Evolutionary conservation across 2,329 filamentous ascomycete genomes (phyloP).

Genomic region (Aspergillus udagawae): DNA sequence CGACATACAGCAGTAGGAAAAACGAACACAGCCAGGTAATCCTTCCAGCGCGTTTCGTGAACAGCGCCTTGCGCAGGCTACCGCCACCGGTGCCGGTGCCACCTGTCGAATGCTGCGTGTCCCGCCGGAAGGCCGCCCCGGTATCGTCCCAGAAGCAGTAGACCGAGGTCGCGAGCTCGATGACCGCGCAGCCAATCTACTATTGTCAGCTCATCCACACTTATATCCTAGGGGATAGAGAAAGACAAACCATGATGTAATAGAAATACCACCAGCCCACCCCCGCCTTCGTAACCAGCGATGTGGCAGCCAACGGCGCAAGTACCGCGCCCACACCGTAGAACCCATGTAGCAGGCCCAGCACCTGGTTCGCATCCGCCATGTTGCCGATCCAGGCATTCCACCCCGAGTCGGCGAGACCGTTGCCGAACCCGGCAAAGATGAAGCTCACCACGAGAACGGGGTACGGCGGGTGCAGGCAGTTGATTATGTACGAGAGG

Average conservation of each 20-base stretch:
- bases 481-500: constrained; percentile 35
- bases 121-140: background rate
- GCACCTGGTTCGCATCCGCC: constrained; percentile 67
- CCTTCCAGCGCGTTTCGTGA: background rate
- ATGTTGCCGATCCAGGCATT: constrained; percentile 67
- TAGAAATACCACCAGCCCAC: constrained; percentile 71
- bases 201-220: too few species aligned
- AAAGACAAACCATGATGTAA: constrained; percentile 61
- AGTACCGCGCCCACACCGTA: constrained; percentile 70
- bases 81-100: background rate
- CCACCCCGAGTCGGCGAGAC: constrained; percentile 51
- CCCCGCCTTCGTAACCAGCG: constrained; percentile 62
- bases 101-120: background rate
- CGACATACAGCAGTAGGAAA: constrained; percentile 59
- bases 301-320: constrained; percentile 66
- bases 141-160: background rate
- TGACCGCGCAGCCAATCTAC: background rate
- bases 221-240: too few species aligned
- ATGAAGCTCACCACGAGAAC: constrained; percentile 39
- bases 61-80: background rate
- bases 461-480: constrained; percentile 40
- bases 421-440: constrained; percentile 41
- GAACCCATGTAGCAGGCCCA: constrained; percentile 69
- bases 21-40: background rate
- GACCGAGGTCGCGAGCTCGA: background rate